These are phyloP conservation scores for Penicillium sp. DNA, from an alignment of 2,329 filamentous ascomycete genomes.

Conservation along the genomic window DNA sequence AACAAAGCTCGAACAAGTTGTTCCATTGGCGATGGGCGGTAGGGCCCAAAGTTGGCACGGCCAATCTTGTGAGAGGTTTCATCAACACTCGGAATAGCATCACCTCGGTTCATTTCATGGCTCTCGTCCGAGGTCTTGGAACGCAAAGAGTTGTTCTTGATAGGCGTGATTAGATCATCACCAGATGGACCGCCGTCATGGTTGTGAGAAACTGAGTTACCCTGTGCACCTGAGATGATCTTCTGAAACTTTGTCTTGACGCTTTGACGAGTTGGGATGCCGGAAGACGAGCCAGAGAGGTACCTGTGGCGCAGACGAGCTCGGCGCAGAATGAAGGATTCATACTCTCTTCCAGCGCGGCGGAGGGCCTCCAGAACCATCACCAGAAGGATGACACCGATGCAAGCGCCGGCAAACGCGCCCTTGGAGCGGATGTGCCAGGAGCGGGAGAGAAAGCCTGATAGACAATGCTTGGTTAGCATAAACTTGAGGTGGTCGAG, in stretches of 20 bases:
- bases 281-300: conserved; percentile 1
- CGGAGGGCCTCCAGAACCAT: conserved; percentile 71
- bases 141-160: background rate
- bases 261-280: background rate
- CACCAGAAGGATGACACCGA: conserved; percentile 74
- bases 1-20: conserved; percentile 66
- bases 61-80: background rate
- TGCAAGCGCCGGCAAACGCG: conserved; percentile 78
- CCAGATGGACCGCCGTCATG: background rate
- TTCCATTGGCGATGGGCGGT: conserved; percentile 61
- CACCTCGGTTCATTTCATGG: background rate
- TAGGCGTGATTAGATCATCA: conserved; percentile 2
- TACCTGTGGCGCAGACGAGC: conserved; percentile 37
- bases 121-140: background rate
- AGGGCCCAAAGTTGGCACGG: conserved; percentile 26
- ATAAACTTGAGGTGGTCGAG: background rate
- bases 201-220: background rate
- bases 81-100: background rate
- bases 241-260: background rate
- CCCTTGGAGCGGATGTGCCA: conserved; percentile 70
- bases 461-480: background rate
- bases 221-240: background rate
- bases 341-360: conserved; percentile 69
- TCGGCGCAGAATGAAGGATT: conserved; percentile 62
- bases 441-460: conserved; percentile 64